Evolutionary conservation across 495 filamentous ascomycete species (phyloP).

Genomic region (Aspergillus biplanus): DNA sequence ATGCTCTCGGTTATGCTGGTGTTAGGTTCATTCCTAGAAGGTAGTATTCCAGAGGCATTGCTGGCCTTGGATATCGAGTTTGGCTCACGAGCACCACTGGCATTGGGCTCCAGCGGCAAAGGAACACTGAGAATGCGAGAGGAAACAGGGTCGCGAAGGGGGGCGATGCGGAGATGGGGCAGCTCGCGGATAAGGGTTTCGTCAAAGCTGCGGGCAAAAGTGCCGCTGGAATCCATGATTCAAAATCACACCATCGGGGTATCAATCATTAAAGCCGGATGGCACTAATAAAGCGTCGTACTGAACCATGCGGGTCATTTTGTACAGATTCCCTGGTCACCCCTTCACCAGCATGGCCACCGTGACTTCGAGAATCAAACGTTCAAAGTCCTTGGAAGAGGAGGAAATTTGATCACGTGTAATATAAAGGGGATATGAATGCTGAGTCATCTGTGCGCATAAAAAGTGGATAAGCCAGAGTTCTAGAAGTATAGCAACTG

Average conservation of each 20-base stretch:
- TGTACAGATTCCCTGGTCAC: constrained; percentile 7
- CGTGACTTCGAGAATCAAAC: too few species aligned
- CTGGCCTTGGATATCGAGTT: constrained; percentile 39
- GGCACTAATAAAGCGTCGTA: constrained; percentile 14
- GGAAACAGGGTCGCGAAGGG: constrained; percentile 51
- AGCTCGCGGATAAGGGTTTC: constrained; percentile 50
- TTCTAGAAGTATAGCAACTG: too few species aligned
- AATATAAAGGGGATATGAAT: too few species aligned
- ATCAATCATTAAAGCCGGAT: constrained; percentile 11
- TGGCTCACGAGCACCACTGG: constrained; percentile 39
- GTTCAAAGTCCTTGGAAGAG: not conserved
- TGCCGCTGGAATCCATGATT: constrained; percentile 41
- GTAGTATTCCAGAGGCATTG: constrained; percentile 33
- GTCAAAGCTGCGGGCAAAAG: constrained; percentile 38
- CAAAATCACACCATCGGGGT: constrained; percentile 12
- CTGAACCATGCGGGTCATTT: constrained; percentile 18
- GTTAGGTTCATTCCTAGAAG: constrained; percentile 29
- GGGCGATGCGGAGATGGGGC: constrained; percentile 53
- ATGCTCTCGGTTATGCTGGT: constrained; percentile 36
- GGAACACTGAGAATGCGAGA: constrained; percentile 47
- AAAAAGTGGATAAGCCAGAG: too few species aligned
- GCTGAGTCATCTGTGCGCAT: too few species aligned
- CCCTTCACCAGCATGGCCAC: too few species aligned
- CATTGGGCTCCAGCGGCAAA: constrained; percentile 52
- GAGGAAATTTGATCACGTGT: not conserved